phyloP scores from a whole-genome alignment of 108 stramenopile genomes.

The Pseudonitzschia delicatissima region DNA sequence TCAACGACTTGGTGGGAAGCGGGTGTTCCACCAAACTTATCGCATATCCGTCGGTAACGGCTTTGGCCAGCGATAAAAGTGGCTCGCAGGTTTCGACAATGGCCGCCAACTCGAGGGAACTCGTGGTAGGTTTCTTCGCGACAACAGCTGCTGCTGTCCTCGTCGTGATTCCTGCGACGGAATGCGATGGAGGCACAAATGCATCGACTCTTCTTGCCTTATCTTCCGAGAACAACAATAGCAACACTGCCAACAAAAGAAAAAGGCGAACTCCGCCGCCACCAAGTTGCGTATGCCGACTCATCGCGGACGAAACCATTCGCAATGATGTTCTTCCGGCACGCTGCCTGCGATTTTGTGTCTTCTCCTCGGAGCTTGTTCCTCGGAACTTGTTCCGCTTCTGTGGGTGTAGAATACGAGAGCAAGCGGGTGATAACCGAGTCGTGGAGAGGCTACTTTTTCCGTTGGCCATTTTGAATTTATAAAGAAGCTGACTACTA shows the following conservation, averaged over 20 bases:
- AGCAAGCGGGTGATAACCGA: background rate
- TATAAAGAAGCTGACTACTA: too few species aligned
- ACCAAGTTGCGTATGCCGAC: background rate
- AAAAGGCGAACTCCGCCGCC: background rate
- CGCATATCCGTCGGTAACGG: background rate
- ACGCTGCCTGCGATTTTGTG: background rate
- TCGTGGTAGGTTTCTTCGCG: background rate
- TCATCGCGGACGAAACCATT: background rate
- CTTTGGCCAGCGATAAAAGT: background rate
- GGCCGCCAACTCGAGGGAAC: background rate
- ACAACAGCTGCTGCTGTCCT: background rate
- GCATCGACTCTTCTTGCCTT: background rate
- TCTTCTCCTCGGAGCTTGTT: background rate
- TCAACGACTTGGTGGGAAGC: slow-evolving; percentile 31
- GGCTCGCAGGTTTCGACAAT: background rate
- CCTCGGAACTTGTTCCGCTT: background rate
- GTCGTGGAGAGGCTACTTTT: background rate
- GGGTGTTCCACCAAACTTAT: slow-evolving; percentile 22
- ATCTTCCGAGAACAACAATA: background rate
- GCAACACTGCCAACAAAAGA: background rate
- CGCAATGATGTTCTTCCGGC: background rate
- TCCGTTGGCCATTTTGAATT: too few species aligned
- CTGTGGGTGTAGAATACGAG: background rate
- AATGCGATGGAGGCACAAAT: background rate
- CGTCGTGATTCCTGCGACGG: background rate